Conservation (phyloP, 176 grass and related monocot genomes). For the Raddia guianensis region DNA sequence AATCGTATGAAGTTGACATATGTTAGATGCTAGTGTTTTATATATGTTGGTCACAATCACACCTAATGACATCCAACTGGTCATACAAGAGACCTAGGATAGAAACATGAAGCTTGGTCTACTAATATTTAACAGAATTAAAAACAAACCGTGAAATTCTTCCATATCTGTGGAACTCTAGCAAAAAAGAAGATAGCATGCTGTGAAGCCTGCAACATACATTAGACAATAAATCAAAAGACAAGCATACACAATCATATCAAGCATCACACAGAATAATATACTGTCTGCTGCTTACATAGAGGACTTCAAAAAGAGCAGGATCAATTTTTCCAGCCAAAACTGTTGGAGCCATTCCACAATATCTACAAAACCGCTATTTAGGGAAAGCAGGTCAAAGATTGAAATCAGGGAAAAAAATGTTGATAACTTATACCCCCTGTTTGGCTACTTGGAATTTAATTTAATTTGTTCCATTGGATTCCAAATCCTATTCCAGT, state of each 20-base stretch:
- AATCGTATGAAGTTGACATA: background rate
- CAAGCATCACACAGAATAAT: conserved; percentile 16
- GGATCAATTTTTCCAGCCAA: conserved; percentile 89
- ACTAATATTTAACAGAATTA: conserved; percentile 1
- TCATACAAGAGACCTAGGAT: background rate
- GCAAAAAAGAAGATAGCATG: conserved; percentile 97
- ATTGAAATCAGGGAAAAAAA: conserved; percentile 6
- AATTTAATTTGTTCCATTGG: too few relatives aligned
- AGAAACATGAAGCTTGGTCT: conserved; percentile 9
- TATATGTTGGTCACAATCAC: background rate
- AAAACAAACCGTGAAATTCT: conserved; percentile 71
- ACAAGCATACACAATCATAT: background rate
- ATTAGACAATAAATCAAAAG: conserved; percentile 18
- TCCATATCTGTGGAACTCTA: conserved; percentile 98
- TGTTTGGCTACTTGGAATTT: too few relatives aligned
- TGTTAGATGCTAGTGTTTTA: background rate
- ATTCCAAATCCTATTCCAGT: too few relatives aligned
- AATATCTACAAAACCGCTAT: conserved; percentile 64
- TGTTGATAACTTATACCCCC: background rate
- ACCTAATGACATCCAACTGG: conserved; percentile 32
- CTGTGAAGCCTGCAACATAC: conserved; percentile 72
- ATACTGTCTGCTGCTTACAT: conserved; percentile 56
- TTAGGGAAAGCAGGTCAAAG: conserved; percentile 52
- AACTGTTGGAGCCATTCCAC: conserved; percentile 77
- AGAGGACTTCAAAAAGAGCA: conserved; percentile 88